Evolutionary conservation across 129 eudicot genomes (phyloP).

Genomic region (Chrysanthemum seticuspe): DNA sequence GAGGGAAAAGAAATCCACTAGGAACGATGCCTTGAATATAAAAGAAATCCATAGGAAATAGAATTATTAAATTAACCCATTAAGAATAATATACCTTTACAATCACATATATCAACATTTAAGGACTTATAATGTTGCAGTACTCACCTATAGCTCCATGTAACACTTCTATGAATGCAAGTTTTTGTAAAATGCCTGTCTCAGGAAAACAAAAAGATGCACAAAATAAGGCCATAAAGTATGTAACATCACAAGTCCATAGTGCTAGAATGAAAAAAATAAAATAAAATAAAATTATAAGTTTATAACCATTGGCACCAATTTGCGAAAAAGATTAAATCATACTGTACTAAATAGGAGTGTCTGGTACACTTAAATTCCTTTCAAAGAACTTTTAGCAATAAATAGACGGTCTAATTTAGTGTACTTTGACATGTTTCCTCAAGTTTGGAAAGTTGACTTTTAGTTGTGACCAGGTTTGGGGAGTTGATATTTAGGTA

Average conservation of each 20-base stretch:
- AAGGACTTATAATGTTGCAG: not conserved
- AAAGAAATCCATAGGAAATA: conserved; percentile 1
- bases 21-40: conserved; percentile 76
- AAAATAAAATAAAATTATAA: not conserved
- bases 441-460: not conserved
- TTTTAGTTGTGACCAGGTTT: not conserved
- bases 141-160: conserved; percentile 87
- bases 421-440: not conserved
- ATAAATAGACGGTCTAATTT: not conserved
- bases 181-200: conserved; percentile 67
- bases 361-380: too few species aligned
- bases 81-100: not conserved
- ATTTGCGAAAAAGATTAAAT: not conserved
- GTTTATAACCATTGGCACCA: not conserved
- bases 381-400: too few species aligned
- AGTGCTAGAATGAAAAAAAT: not conserved
- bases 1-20: conserved; percentile 76
- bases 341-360: not conserved
- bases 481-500: not conserved
- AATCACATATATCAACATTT: conserved; percentile 2
- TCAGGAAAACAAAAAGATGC: conserved; percentile 9
- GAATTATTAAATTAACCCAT: conserved; percentile 1
- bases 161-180: conserved; percentile 82
- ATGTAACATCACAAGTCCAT: not conserved
- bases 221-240: conserved; percentile 7